A percentile compares a stretch with the other conserved stretches of the same genome.
These are phyloP conservation scores for Cyclotella baltica DNA, from an alignment of 108 stramenopile genomes.

Conservation along the genomic window DNA sequence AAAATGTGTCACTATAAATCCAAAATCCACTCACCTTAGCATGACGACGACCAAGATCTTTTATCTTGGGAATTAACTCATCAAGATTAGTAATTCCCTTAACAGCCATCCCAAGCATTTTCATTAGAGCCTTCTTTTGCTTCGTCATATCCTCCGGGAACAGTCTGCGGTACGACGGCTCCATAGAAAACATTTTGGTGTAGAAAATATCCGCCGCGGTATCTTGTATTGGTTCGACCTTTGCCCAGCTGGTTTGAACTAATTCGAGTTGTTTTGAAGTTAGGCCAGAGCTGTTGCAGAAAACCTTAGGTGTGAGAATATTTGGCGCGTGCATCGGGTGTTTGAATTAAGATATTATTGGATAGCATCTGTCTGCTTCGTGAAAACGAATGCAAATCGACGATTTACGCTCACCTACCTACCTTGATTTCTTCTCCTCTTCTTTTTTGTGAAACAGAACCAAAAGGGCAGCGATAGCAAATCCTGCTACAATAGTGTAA, in stretches of 20 bases:
- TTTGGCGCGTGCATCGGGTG: not conserved
- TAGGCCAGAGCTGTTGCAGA: not conserved
- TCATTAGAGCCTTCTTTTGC: slow-evolving; percentile 44
- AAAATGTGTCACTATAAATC: not conserved
- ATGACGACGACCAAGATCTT: slow-evolving; percentile 41
- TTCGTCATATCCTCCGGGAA: slow-evolving; percentile 39
- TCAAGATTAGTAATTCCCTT: slow-evolving; percentile 29
- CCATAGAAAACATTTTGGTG: slow-evolving; percentile 36
- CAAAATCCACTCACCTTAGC: not conserved
- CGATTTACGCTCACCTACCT: not conserved
- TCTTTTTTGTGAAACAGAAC: not conserved
- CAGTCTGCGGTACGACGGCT: slow-evolving; percentile 30
- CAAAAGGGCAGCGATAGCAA: not conserved
- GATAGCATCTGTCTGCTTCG: no score
- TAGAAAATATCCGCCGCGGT: slow-evolving; percentile 44
- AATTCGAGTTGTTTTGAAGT: slow-evolving; percentile 20
- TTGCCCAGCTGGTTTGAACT: slow-evolving; percentile 45
- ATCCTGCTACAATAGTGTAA: slow-evolving; percentile 5
- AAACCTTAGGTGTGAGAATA: not conserved
- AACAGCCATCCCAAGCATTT: slow-evolving; percentile 32
- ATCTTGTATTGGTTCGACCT: slow-evolving; percentile 41
- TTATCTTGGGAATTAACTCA: slow-evolving; percentile 29
- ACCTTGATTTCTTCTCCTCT: not conserved
- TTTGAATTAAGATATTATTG: no score
- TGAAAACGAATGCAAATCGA: no score